phyloP scores from a whole-genome alignment of 306 rosid genomes.

The Psophocarpus tetragonolobus region DNA sequence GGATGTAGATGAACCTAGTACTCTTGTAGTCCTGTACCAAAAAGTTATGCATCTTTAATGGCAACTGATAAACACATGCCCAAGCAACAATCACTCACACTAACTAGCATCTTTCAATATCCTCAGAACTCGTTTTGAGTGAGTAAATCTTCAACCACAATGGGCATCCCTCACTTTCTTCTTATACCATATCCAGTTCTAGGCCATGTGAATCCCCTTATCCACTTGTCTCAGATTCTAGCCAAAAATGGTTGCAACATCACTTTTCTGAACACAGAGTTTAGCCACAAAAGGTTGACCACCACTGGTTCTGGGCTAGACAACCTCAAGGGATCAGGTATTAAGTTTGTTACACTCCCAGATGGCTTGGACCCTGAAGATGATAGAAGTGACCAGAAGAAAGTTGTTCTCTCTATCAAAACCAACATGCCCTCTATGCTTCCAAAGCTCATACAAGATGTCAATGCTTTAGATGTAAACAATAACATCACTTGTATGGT shows the following conservation, averaged over 20 bases:
- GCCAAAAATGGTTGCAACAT: slow-evolving; percentile 40
- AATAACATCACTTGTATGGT: slow-evolving; percentile 36
- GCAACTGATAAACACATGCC: neutral
- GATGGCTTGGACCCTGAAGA: slow-evolving; percentile 46
- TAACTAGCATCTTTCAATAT: neutral
- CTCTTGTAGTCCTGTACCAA: neutral
- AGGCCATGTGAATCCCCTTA: slow-evolving; percentile 56
- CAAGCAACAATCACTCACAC: neutral
- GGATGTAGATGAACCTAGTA: slow-evolving; percentile 1
- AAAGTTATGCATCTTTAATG: neutral
- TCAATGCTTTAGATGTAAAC: slow-evolving; percentile 16
- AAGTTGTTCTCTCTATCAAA: slow-evolving; percentile 2
- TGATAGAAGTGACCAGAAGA: slow-evolving; percentile 36
- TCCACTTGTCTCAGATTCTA: slow-evolving; percentile 39
- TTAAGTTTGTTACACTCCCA: slow-evolving; percentile 38
- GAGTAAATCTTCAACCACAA: neutral
- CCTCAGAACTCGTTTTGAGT: neutral
- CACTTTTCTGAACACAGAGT: slow-evolving; percentile 44
- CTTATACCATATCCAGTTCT: slow-evolving; percentile 42
- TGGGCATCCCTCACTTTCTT: slow-evolving; percentile 45
- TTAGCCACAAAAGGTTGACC: slow-evolving; percentile 30
- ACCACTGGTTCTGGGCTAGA: neutral
- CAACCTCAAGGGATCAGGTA: slow-evolving; percentile 17
- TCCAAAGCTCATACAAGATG: slow-evolving; percentile 41
- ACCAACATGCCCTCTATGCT: slow-evolving; percentile 42